phyloP scores from a whole-genome alignment of 2,329 filamentous ascomycete species.

The Cordyceps cicadae region DNA sequence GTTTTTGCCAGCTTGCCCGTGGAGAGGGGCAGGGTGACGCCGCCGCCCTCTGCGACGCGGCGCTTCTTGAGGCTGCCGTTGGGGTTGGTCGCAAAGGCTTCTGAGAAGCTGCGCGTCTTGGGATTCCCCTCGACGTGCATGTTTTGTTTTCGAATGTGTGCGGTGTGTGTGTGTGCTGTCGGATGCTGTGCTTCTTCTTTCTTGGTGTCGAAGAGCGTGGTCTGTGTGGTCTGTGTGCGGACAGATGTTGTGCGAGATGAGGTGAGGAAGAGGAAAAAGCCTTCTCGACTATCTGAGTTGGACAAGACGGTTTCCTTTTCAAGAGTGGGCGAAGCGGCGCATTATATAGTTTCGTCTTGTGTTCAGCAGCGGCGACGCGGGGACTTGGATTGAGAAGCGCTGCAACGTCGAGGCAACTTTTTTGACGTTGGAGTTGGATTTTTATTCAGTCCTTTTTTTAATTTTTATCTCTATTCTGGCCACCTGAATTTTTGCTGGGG shows the following conservation, averaged over 20 bases:
- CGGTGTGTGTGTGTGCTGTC: not conserved
- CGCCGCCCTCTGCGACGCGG: not conserved
- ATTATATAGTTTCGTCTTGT: not conserved
- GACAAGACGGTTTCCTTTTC: not conserved
- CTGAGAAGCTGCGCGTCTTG: conserved; percentile 3
- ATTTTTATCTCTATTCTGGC: not conserved
- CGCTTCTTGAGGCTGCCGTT: conserved; percentile 4
- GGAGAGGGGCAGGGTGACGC: not conserved
- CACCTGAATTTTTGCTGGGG: not conserved
- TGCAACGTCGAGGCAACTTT: not conserved
- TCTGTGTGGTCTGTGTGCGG: no score
- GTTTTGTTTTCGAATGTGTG: not conserved
- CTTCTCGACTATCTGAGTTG: not conserved
- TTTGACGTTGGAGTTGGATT: no score
- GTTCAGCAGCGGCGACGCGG: not conserved
- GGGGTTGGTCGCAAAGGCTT: not conserved
- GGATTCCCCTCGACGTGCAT: not conserved
- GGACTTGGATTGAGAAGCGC: not conserved
- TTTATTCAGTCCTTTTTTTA: no score
- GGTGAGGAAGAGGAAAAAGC: not conserved
- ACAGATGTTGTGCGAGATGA: no score
- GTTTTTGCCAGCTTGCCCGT: not conserved
- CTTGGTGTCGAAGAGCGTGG: no score
- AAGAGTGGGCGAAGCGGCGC: not conserved
- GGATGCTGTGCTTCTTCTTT: no score